Evolutionary conservation across 768 basidiomycete genomes (phyloP).

Genomic region (Boletus coccyginus): DNA sequence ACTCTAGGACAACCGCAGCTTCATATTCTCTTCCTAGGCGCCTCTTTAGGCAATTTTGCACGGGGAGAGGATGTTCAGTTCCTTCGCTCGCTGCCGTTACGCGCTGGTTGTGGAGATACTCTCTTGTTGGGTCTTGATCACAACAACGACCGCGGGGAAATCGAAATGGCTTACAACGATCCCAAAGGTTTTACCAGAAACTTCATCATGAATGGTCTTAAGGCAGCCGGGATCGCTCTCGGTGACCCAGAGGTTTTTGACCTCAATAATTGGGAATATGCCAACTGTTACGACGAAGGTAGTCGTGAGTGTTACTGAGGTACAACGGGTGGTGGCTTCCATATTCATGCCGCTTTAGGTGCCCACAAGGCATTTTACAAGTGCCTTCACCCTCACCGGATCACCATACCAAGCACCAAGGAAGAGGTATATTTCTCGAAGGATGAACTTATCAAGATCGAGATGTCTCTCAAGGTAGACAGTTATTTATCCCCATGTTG

Average conservation of each 20-base stretch:
- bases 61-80: constrained; percentile 69
- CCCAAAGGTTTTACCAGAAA: constrained; percentile 61
- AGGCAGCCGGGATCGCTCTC: constrained; percentile 61
- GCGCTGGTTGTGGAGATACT: constrained; percentile 73
- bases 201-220: constrained; percentile 88
- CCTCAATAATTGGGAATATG: constrained; percentile 73
- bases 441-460: constrained; percentile 81
- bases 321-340: neutral
- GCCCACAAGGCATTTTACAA: constrained; percentile 83
- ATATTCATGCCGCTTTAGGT: constrained; percentile 41
- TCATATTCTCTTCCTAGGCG: constrained; percentile 90
- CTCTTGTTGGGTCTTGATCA: constrained; percentile 91
- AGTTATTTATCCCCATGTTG: neutral
- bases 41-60: constrained; percentile 87
- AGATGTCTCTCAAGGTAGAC: constrained; percentile 82
- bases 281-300: constrained; percentile 54
- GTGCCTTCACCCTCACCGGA: constrained; percentile 56
- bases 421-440: constrained; percentile 53
- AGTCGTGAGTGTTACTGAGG: constrained; percentile 36
- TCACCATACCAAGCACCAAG: constrained; percentile 48
- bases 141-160: constrained; percentile 61
- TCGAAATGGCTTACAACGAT: constrained; percentile 89
- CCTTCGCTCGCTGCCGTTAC: constrained; percentile 74
- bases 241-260: constrained; percentile 66
- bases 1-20: constrained; percentile 56